phyloP scores from a whole-genome alignment of 176 grass and related monocot species.

The Oryza brachyantha region DNA sequence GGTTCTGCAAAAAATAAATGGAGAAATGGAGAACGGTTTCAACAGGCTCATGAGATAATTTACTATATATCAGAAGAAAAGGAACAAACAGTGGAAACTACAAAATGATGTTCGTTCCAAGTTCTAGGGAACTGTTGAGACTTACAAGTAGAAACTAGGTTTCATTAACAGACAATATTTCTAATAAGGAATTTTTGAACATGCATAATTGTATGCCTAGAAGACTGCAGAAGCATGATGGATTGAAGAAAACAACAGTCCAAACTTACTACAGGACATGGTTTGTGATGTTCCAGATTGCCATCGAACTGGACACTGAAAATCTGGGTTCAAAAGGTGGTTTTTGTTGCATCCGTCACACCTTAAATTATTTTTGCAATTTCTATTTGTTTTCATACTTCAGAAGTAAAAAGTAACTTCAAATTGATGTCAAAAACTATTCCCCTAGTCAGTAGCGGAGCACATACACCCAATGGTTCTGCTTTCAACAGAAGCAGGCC shows the following conservation, averaged over 20 bases:
- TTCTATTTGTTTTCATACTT: not conserved
- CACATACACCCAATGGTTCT: not conserved
- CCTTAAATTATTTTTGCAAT: not conserved
- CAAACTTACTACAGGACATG: not conserved
- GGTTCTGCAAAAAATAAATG: constrained; percentile 40
- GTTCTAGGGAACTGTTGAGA: not conserved
- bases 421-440: not conserved
- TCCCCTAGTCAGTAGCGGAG: not conserved
- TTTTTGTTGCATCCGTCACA: not conserved
- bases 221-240: not conserved
- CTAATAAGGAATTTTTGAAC: not conserved
- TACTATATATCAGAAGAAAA: not conserved
- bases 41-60: not conserved
- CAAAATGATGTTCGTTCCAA: not conserved
- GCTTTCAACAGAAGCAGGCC: not conserved
- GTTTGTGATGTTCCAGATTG: not conserved
- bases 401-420: not conserved
- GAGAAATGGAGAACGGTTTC: not conserved
- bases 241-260: not conserved
- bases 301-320: not conserved
- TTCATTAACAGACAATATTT: not conserved
- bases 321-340: not conserved
- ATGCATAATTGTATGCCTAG: not conserved
- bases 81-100: too few species aligned
- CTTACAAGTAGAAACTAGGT: not conserved